Evolutionary conservation across 2,329 filamentous ascomycete species (phyloP).

Genomic region (Ophiostoma pallidulum): DNA sequence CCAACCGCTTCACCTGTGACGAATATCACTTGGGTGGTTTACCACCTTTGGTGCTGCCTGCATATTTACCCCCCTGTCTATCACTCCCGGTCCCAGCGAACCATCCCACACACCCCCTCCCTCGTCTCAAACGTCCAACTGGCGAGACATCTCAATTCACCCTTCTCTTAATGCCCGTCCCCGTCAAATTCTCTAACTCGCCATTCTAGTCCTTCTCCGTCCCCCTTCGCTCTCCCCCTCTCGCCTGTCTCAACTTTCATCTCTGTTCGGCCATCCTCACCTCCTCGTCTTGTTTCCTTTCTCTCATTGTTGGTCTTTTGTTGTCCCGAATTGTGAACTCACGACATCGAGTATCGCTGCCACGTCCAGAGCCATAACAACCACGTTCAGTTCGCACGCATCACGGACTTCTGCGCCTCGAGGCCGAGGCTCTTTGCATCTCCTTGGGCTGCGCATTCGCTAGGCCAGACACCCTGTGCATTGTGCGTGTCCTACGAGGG

Average conservation of each 20-base stretch:
- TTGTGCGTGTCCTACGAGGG: too few species aligned
- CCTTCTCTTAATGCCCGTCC: neutral
- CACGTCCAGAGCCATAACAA: too few species aligned
- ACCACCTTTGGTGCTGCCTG: slow-evolving; percentile 1
- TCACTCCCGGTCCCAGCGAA: slow-evolving; percentile 1
- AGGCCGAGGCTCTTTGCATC: too few species aligned
- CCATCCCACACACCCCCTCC: slow-evolving; percentile 5
- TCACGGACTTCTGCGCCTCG: too few species aligned
- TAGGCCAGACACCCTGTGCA: too few species aligned
- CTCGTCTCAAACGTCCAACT: slow-evolving; percentile 10
- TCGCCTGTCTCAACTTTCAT: slow-evolving; percentile 12
- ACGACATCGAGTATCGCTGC: too few species aligned
- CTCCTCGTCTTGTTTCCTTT: slow-evolving; percentile 16
- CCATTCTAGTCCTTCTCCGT: neutral
- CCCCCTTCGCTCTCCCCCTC: slow-evolving; percentile 7
- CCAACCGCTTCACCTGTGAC: neutral
- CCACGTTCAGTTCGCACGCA: too few species aligned
- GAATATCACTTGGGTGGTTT: neutral
- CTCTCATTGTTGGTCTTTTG: neutral
- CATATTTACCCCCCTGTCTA: neutral
- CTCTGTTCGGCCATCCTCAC: slow-evolving; percentile 10
- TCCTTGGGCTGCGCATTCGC: too few species aligned
- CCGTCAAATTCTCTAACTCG: neutral
- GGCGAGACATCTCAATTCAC: slow-evolving; percentile 4
- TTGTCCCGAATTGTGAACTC: neutral